Evolutionary conservation across 116 monocot species (phyloP), one percentile per base, ranked within the genome.

Genomic region (Posidonia oceanica): DNA sequence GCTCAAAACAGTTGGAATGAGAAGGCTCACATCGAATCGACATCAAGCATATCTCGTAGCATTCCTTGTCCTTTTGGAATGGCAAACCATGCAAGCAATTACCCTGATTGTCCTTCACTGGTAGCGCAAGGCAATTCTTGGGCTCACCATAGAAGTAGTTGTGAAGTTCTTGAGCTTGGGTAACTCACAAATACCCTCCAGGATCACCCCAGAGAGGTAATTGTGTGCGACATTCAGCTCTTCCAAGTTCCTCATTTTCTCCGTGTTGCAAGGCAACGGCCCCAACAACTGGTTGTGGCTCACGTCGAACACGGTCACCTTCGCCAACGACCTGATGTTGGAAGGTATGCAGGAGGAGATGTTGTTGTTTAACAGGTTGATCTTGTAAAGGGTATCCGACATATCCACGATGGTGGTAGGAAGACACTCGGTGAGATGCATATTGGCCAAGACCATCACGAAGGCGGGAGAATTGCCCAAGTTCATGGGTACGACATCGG

Each of bases 391-490:
- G 3, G 79, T 86, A 8, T 55, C 5, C 0, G 68, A 72, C 82
- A 87, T 85, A 54, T 78, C 52, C 10, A 71, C 78, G 11, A 92
- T 63, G 52, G 80, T 82, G 29, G 59, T 65, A 29, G 92, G 92
- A 11, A 92, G 44, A 74, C 86, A 82, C 13, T 88, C 85, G 0
- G 29, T 68, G 54, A 88, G 54, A 15, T 42, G 37, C 56, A 68
- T 76, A 72, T 86, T 82, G 6, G 92, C 88, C 5, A 86, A 16
- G 21, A 92, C 92, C 17, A 92, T 16, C 44, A 82, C 92, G 0
- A 83, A 86, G 1, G 63, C 88, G 3, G 78, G 64, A 1, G 88
- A 88, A 62, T 83, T 88, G 7, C 82, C 88, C 61, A 88, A 42
- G 74, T 76, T 86, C 0, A 61, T 69, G 15, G 88, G 86, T 3